These are phyloP conservation scores for Leccinum laetum DNA, from an alignment of 1,284 basidiomycete species.

Conservation along the genomic window DNA sequence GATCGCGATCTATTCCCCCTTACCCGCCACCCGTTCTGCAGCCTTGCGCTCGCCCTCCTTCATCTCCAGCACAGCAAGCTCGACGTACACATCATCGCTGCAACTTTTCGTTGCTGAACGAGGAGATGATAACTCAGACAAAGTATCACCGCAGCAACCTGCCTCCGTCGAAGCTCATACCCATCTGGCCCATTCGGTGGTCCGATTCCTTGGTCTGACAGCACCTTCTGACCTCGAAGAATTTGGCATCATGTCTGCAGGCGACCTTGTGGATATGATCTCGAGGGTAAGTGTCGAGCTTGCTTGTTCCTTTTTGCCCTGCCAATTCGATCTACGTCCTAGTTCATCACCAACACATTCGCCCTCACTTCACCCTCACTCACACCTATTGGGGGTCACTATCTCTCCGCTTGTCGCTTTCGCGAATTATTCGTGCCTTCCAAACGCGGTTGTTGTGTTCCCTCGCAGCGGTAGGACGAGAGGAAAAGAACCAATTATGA, in stretches of 20 bases:
- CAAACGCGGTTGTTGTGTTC: constrained; percentile 91
- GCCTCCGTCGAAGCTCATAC: constrained; percentile 56
- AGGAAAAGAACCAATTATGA: constrained; percentile 61
- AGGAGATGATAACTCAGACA: constrained; percentile 43
- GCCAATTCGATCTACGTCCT: constrained; percentile 3
- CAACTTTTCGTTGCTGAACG: not conserved
- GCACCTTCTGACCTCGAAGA: constrained; percentile 57
- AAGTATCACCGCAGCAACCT: constrained; percentile 38
- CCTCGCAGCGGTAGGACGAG: constrained; percentile 49
- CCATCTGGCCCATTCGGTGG: constrained; percentile 68
- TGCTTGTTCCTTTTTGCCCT: not conserved
- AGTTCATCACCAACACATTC: constrained; percentile 92
- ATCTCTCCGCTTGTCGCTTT: constrained; percentile 81
- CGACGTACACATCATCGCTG: too few species aligned
- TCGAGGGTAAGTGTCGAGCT: constrained; percentile 53
- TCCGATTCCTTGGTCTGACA: constrained; percentile 62
- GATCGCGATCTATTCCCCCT: too few species aligned
- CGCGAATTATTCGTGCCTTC: constrained; percentile 90
- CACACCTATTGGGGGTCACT: constrained; percentile 74
- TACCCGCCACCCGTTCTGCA: too few species aligned
- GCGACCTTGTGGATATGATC: constrained; percentile 67
- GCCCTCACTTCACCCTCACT: constrained; percentile 78
- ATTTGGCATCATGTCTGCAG: constrained; percentile 55
- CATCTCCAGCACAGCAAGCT: too few species aligned
- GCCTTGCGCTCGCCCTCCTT: too few species aligned